phyloP scores from a whole-genome alignment of 192 early-diverging fungal species.

The Diversispora eburnea region DNA sequence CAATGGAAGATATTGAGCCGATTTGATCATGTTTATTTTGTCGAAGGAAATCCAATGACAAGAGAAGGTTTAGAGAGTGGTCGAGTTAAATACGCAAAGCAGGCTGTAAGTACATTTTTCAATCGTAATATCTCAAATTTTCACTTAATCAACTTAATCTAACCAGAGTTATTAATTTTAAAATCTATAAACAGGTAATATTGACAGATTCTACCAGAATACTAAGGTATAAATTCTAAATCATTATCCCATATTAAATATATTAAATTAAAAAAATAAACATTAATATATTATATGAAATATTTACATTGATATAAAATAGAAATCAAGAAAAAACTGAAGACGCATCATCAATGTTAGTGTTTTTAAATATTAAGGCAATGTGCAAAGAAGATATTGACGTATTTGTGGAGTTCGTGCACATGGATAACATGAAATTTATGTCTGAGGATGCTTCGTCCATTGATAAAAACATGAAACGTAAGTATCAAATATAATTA shows the following conservation, averaged over 20 bases:
- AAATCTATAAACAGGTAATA: slow-evolving; percentile 22
- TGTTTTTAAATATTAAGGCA: slow-evolving; percentile 30
- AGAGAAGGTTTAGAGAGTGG: slow-evolving; percentile 25
- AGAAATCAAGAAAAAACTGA: slow-evolving; percentile 29
- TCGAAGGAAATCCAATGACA: slow-evolving; percentile 30
- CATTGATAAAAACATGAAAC: slow-evolving; percentile 23
- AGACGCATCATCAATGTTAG: slow-evolving; percentile 29
- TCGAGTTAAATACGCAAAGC: slow-evolving; percentile 18
- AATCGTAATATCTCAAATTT: too few species aligned
- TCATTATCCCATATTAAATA: background rate
- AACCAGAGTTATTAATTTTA: too few species aligned
- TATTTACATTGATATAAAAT: background rate
- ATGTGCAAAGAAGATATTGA: slow-evolving; percentile 25
- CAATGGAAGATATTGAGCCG: slow-evolving; percentile 27
- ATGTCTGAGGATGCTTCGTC: slow-evolving; percentile 27
- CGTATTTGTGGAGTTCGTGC: slow-evolving; percentile 28
- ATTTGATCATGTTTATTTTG: slow-evolving; percentile 29
- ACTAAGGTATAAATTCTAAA: slow-evolving; percentile 6
- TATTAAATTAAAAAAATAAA: background rate
- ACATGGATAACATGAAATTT: slow-evolving; percentile 31
- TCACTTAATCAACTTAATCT: too few species aligned
- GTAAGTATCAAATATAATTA: background rate
- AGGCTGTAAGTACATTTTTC: slow-evolving; percentile 9
- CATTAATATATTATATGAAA: background rate
- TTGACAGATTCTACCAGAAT: slow-evolving; percentile 27